phyloP scores from a whole-genome alignment of 768 basidiomycete genomes.

The Rhizopogon sp. region DNA sequence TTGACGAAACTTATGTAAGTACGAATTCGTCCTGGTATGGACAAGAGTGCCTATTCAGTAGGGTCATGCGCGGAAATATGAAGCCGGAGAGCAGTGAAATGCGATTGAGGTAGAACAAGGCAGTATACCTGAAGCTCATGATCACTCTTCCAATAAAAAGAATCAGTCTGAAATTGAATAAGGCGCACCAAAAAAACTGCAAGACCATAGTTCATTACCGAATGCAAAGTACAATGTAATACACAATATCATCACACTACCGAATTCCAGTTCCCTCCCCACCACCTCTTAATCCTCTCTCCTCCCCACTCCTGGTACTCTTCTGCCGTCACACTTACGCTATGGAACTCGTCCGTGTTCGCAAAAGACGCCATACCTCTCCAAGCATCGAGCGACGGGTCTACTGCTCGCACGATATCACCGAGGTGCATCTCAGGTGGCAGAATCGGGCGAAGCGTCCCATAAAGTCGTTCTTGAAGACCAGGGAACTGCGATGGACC shows the following conservation, averaged over 20 bases:
- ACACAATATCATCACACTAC: conserved; percentile 4
- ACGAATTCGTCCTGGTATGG: too few relatives aligned
- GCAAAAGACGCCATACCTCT: conserved; percentile 84
- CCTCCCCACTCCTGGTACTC: conserved; percentile 92
- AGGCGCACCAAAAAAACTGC: too few relatives aligned
- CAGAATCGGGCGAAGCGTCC: conserved; percentile 76
- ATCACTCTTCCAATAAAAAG: too few relatives aligned
- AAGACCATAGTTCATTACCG: too few relatives aligned
- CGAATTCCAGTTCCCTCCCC: conserved; percentile 85
- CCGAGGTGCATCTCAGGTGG: conserved; percentile 73
- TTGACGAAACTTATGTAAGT: too few relatives aligned
- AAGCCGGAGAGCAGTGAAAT: too few relatives aligned
- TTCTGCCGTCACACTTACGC: conserved; percentile 58
- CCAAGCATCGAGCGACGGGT: conserved; percentile 82
- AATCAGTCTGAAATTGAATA: too few relatives aligned
- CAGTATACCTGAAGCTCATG: too few relatives aligned
- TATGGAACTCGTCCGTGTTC: conserved; percentile 46
- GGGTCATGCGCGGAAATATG: too few relatives aligned
- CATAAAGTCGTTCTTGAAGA: conserved; percentile 60
- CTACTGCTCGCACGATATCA: conserved; percentile 52
- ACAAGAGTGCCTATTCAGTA: too few relatives aligned
- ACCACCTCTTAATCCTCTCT: conserved; percentile 85
- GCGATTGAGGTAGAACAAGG: too few relatives aligned
- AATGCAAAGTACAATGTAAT: too few relatives aligned
- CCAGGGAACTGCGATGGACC: conserved; percentile 72